Evolutionary conservation across 2,329 filamentous ascomycete genomes (phyloP), one percentile per base, ranked within the genome.

Genomic region (Fusarium poae): DNA sequence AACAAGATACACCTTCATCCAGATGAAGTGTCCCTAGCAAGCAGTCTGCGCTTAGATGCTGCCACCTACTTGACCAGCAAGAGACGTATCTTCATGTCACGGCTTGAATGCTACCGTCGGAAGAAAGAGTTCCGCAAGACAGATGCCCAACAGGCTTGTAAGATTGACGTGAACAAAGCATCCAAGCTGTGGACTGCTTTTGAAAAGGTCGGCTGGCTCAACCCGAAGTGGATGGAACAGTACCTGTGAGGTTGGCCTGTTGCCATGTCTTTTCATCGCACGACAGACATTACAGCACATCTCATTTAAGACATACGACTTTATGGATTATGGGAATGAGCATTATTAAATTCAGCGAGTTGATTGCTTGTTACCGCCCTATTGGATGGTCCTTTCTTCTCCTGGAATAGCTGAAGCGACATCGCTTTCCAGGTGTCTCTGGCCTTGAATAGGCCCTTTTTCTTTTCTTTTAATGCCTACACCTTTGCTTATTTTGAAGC

Each of bases 141-240:
- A 2, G 93, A 97, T 77, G 93, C 94, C 7, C 95, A 98, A 79
- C 92, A 97, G 78, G 93, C 93, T n/a, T 97, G 93, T 86, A 97
- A 97, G 83, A 97, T 97, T 68, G 95, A 98, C 75, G 95, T 98
- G 78, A 97, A 97, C 84, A 98, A 97, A 83, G 93, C 94, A 5
- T 97, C 93, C 70, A 95, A 95, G 79, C 84, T 98, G 46, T 97
- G 93, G 92, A 90, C 89, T 37, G 93, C 93, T 8, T 98, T 93
- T 76, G 92, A 97, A 50, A 91, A 89, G 73, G 92, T 96, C 37
- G 92, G 91, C 72, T 97, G 94, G 93, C 89, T 97, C 67, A 84
- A 91, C 7, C 76, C 82, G 18, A 70, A 77, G 5, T 85, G 82
- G 81, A 79, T 87, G 65, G 73, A 67, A 18, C 64, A 63, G 15